These are phyloP conservation scores for Trifolium fragiferum DNA, from an alignment of 306 rosid genomes.

Conservation along the genomic window DNA sequence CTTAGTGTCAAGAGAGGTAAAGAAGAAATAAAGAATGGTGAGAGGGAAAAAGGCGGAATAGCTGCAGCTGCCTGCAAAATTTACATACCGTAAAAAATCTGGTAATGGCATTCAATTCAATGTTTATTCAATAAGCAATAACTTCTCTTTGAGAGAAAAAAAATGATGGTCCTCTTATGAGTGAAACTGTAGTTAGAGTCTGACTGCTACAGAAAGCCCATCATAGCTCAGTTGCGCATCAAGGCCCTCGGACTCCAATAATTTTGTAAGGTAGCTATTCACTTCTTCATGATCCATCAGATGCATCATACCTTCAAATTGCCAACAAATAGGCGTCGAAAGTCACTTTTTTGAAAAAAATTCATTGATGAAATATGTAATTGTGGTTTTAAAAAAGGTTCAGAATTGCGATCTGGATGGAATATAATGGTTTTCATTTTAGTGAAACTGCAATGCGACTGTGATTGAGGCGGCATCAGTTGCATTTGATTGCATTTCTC, in stretches of 20 bases:
- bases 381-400: neutral
- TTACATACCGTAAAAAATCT: conserved; percentile 20
- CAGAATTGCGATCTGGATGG: neutral
- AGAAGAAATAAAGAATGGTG: conserved; percentile 16
- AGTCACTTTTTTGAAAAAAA: conserved; percentile 7
- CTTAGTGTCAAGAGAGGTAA: neutral
- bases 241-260: conserved; percentile 79
- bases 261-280: conserved; percentile 61
- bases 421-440: neutral
- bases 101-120: conserved; percentile 35
- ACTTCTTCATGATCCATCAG: conserved; percentile 93
- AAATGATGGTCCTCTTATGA: conserved; percentile 21
- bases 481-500: neutral
- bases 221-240: conserved; percentile 89
- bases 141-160: conserved; percentile 29
- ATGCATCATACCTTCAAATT: conserved; percentile 93
- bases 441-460: neutral
- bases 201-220: conserved; percentile 75
- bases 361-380: conserved; percentile 12
- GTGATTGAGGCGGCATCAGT: neutral
- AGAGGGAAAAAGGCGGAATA: conserved; percentile 12
- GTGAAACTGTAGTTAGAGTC: conserved; percentile 50
- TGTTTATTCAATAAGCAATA: conserved; percentile 12
- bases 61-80: conserved; percentile 19
- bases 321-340: conserved; percentile 24